These are phyloP conservation scores for Fusarium proliferatum DNA, from an alignment of 2,329 filamentous ascomycete species.

Conservation along the genomic window DNA sequence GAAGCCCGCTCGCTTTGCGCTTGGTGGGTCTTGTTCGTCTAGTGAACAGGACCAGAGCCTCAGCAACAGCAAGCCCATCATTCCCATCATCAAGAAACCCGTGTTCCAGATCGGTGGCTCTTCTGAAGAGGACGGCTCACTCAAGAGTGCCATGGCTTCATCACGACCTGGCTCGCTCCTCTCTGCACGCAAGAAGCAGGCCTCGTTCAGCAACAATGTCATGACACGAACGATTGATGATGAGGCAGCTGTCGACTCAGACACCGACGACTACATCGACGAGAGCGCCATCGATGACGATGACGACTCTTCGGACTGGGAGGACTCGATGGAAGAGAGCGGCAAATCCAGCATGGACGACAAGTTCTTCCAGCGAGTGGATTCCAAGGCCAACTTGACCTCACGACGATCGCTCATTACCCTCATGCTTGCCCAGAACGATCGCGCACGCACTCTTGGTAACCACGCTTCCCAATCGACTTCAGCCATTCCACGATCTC, in stretches of 20 bases:
- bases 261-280: conserved; percentile 77
- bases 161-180: conserved; percentile 56
- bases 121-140: conserved; percentile 84
- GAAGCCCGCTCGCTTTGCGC: conserved; percentile 72
- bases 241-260: conserved; percentile 64
- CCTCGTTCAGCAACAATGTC: conserved; percentile 84
- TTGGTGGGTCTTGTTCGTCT: conserved; percentile 86
- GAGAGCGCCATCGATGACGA: conserved; percentile 86
- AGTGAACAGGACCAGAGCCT: conserved; percentile 63
- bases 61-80: conserved; percentile 53
- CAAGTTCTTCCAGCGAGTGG: conserved; percentile 88
- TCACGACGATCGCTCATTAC: conserved; percentile 91
- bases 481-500: conserved; percentile 73
- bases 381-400: conserved; percentile 85
- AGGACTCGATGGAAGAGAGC: conserved; percentile 81
- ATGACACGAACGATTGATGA: conserved; percentile 73
- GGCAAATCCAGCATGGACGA: conserved; percentile 86
- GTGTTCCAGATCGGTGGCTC: conserved; percentile 67
- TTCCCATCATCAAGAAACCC: conserved; percentile 48
- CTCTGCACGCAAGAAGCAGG: conserved; percentile 74
- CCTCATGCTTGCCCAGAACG: conserved; percentile 83
- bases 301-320: conserved; percentile 70
- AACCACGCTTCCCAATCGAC: conserved; percentile 75
- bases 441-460: conserved; percentile 76
- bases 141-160: conserved; percentile 65